Conservation (phyloP, 139 green algal genomes). For the Bryopsis sp. region DNA sequence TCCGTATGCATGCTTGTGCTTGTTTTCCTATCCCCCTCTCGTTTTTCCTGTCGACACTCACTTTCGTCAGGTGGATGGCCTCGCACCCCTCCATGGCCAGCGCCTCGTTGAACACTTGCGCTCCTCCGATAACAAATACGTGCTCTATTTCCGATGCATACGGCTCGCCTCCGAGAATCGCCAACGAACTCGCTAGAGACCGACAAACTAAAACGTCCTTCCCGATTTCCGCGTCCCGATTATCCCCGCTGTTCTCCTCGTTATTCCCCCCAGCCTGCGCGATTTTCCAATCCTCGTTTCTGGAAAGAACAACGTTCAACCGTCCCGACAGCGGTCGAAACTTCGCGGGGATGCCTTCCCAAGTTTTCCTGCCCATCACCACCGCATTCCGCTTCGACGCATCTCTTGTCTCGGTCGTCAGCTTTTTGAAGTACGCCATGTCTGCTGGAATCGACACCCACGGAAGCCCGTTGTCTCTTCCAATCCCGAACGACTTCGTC, state of each 20-base stretch:
- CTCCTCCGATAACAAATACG: constrained; percentile 95
- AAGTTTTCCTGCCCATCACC: constrained; percentile 98
- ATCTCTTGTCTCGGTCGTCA: constrained; percentile 58
- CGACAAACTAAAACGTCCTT: not conserved
- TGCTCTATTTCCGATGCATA: constrained; percentile 50
- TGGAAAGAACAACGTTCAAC: constrained; percentile 90
- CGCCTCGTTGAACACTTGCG: constrained; percentile 68
- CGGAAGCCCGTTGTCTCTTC: constrained; percentile 41
- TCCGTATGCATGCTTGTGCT: too few species aligned
- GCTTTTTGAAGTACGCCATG: constrained; percentile 87
- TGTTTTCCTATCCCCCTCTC: too few species aligned
- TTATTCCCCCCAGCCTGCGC: too few species aligned
- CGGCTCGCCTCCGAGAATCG: not conserved
- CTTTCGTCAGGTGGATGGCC: constrained; percentile 78
- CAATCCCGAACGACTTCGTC: constrained; percentile 34
- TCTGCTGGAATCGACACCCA: constrained; percentile 77
- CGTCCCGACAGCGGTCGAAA: constrained; percentile 82
- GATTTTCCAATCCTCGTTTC: too few species aligned
- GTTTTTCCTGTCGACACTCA: too few species aligned
- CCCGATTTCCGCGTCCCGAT: not conserved
- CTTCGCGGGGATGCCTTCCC: constrained; percentile 87
- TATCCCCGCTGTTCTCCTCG: too few species aligned
- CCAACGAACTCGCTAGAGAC: not conserved
- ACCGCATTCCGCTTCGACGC: constrained; percentile 77
- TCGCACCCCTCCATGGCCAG: constrained; percentile 58